Percentiles rank a stretch among this genome's conserved stretches.
Evolutionary conservation across 129 eudicot genomes (phyloP).

Genomic region (Flaveria robusta): DNA sequence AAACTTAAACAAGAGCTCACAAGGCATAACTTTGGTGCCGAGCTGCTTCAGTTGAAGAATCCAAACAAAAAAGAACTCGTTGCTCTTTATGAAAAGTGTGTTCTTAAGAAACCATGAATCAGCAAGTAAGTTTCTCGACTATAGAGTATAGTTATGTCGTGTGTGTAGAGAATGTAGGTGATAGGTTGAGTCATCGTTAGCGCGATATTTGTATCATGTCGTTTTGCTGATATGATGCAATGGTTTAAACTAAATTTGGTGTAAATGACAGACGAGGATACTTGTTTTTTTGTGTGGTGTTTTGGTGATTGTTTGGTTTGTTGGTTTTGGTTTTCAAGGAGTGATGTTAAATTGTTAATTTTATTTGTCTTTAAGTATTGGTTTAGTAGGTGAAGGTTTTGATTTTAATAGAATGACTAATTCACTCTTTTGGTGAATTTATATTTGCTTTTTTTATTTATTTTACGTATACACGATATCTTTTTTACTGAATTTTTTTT

Average conservation of each 20-base stretch:
- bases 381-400: background rate
- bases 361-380: background rate
- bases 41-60: constrained; percentile 65
- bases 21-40: constrained; percentile 68
- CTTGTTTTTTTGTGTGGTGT: background rate
- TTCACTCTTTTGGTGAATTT: too few species aligned
- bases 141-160: background rate
- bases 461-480: too few species aligned
- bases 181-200: constrained; percentile 3
- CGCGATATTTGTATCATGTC: background rate
- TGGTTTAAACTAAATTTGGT: constrained; percentile 3
- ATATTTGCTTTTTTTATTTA: too few species aligned
- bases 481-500: too few species aligned
- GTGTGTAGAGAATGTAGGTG: constrained; percentile 16
- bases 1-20: constrained; percentile 84
- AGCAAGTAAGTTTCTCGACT: constrained; percentile 15
- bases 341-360: constrained; percentile 2
- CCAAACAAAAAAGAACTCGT: constrained; percentile 75
- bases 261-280: background rate
- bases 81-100: constrained; percentile 74
- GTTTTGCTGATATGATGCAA: background rate
- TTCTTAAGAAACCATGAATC: constrained; percentile 52
- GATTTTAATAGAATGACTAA: too few species aligned
- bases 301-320: constrained; percentile 14
- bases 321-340: constrained; percentile 10